Percentiles rank a stretch among this genome's conserved stretches.
phyloP scores from a whole-genome alignment of 768 basidiomycete species.

The Leucocoprinus birnbaumii region DNA sequence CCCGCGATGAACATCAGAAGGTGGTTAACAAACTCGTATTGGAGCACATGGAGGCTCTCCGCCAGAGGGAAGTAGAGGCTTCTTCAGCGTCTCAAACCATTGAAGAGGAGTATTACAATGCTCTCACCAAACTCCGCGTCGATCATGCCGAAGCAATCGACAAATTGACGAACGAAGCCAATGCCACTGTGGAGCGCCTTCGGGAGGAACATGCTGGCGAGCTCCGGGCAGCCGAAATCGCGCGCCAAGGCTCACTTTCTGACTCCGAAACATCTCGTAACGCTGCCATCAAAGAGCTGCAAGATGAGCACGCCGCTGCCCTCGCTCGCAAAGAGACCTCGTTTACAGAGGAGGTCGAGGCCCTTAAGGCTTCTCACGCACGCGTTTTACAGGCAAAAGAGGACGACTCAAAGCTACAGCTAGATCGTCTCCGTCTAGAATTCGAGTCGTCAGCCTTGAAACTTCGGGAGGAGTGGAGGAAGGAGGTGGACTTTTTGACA shows the following conservation, averaged over 20 bases:
- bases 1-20: constrained; percentile 54
- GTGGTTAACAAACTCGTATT: constrained; percentile 41
- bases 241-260: constrained; percentile 68
- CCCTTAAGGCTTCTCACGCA: constrained; percentile 61
- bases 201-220: constrained; percentile 75
- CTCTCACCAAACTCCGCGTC: constrained; percentile 69
- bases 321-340: constrained; percentile 64
- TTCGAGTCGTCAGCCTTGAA: constrained; percentile 51
- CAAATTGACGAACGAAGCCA: constrained; percentile 55
- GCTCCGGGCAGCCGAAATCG: constrained; percentile 71
- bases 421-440: constrained; percentile 60
- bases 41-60: constrained; percentile 55
- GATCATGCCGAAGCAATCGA: constrained; percentile 70
- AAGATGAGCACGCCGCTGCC: constrained; percentile 69
- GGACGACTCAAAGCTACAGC: constrained; percentile 56
- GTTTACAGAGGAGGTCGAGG: constrained; percentile 63
- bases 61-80: constrained; percentile 59
- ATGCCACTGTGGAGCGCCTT: constrained; percentile 64
- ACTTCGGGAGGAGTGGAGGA: constrained; percentile 50
- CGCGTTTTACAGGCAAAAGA: constrained; percentile 50
- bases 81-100: constrained; percentile 59
- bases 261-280: constrained; percentile 72
- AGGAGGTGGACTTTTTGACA: constrained; percentile 48
- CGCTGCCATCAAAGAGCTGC: constrained; percentile 58
- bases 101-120: constrained; percentile 82